phyloP scores from a whole-genome alignment of 345 rosid genomes.

The Arabis hirsuta region DNA sequence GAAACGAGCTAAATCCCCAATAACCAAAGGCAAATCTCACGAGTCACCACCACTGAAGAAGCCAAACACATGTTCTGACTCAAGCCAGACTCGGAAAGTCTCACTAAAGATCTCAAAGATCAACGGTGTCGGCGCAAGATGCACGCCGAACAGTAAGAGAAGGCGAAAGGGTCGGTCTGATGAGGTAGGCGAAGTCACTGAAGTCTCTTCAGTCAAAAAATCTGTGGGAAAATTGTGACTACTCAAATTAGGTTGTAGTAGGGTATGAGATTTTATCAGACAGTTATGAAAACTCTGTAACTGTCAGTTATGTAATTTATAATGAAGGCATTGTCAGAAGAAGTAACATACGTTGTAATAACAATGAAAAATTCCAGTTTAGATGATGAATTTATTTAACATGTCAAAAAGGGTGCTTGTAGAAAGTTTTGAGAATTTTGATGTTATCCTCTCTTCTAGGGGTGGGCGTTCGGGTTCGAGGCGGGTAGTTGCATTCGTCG shows the following conservation, averaged over 20 bases:
- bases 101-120: constrained; percentile 57
- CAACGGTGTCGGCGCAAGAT: constrained; percentile 49
- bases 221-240: constrained; percentile 13
- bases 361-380: constrained; percentile 10
- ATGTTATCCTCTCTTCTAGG: neutral
- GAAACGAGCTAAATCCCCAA: constrained; percentile 70
- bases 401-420: neutral
- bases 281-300: constrained; percentile 36
- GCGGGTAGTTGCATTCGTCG: too few species aligned
- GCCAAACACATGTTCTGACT: constrained; percentile 40
- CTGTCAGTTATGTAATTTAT: constrained; percentile 41
- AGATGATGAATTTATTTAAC: constrained; percentile 3
- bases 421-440: neutral
- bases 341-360: constrained; percentile 34
- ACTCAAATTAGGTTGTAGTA: constrained; percentile 32
- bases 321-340: constrained; percentile 26
- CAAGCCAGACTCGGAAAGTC: constrained; percentile 49
- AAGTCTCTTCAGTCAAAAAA: constrained; percentile 28
- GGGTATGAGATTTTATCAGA: constrained; percentile 16
- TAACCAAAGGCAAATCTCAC: constrained; percentile 34
- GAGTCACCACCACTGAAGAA: constrained; percentile 34
- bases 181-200: constrained; percentile 46
- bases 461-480: too few species aligned
- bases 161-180: constrained; percentile 61
- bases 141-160: constrained; percentile 77